Base-by-base conservation (phyloP, 2,329 filamentous ascomycete genomes). In the Fusarium sp. region DNA sequence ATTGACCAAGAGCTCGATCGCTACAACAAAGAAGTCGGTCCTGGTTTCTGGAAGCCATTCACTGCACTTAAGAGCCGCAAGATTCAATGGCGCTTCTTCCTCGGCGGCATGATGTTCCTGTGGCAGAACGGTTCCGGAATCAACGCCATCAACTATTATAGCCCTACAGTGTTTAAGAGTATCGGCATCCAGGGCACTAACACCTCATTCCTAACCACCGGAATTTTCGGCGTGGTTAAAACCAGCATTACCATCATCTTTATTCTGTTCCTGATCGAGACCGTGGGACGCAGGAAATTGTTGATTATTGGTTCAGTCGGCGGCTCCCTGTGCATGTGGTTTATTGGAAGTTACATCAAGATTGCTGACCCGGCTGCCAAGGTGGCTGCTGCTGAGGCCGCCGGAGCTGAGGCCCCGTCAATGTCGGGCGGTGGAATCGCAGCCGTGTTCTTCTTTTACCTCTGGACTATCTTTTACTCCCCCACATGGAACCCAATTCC, bases 111-210 rank as follows among this genome's bases (percentile, higher is more conserved):
- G 74, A 84, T 95, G 24, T 94, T 95, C 83, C 82, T 95, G 58
- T 94, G 89, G 85, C 92, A 95, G 79, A 95, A 95, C 73, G 90
- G 90, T 38, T 78, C 77, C 7, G 92, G 92, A 2, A 94, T 94
- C 81, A 93, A 94, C 71, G 91, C 91, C 26, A 90, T 92, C 81
- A 94, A 93, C 81, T 94, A 93, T 79, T 93, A 91, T 78, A 85
- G 83, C 1, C 76, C 76, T 20, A 78, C 76, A 24, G 76, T 78
- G 17, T 78, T 78, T 83, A 86, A 82, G 68, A 81, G 79, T 45
- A 79, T 86, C 31, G 84, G 84, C 8, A 79, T 85, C 58, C 79
- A 77, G 6, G 84, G 83, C 17, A 82, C 80, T 45, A 81, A 81
- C 70, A 81, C 80, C 1, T 74, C 78, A 15, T 81, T 85, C 63